These are phyloP conservation scores for Termitomyces sp. DNA, from an alignment of 768 basidiomycete species.

Conservation along the genomic window DNA sequence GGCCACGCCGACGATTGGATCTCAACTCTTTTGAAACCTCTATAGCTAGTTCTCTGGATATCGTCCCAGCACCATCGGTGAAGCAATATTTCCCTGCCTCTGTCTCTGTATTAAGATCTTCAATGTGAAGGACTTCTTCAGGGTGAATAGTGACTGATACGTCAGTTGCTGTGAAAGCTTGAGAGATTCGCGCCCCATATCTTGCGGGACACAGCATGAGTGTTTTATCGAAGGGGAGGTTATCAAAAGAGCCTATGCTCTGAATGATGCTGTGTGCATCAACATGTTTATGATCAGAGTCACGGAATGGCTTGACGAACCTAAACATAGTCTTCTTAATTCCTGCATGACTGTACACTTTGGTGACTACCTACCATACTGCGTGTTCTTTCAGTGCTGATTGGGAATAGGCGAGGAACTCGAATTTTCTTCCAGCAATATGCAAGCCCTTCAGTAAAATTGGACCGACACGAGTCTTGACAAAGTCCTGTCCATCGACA, in stretches of 20 bases:
- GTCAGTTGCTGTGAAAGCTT: slow-evolving; percentile 73
- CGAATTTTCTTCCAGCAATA: slow-evolving; percentile 50
- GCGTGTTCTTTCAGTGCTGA: slow-evolving; percentile 67
- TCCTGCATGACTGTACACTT: background rate
- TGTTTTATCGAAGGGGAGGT: slow-evolving; percentile 35
- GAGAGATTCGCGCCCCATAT: slow-evolving; percentile 67
- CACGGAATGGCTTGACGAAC: slow-evolving; percentile 57
- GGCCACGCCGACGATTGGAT: slow-evolving; percentile 28
- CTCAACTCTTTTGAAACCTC: slow-evolving; percentile 41
- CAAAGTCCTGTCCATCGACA: slow-evolving; percentile 45
- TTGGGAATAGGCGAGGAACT: slow-evolving; percentile 69
- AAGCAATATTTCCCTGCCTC: slow-evolving; percentile 38
- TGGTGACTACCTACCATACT: slow-evolving; percentile 36
- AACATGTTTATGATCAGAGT: slow-evolving; percentile 21
- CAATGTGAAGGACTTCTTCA: slow-evolving; percentile 39
- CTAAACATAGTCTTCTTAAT: slow-evolving; percentile 23
- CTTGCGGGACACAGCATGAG: slow-evolving; percentile 62
- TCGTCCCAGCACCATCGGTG: slow-evolving; percentile 69
- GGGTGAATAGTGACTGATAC: slow-evolving; percentile 40
- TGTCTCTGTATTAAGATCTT: slow-evolving; percentile 29
- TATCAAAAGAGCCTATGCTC: slow-evolving; percentile 49
- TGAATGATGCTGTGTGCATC: slow-evolving; percentile 47
- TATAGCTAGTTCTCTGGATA: slow-evolving; percentile 48
- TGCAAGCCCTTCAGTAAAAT: slow-evolving; percentile 40
- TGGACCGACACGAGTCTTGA: slow-evolving; percentile 40